Evolutionary conservation across 2,329 filamentous ascomycete species (phyloP).

Genomic region (Trichoderma arundinaceum): DNA sequence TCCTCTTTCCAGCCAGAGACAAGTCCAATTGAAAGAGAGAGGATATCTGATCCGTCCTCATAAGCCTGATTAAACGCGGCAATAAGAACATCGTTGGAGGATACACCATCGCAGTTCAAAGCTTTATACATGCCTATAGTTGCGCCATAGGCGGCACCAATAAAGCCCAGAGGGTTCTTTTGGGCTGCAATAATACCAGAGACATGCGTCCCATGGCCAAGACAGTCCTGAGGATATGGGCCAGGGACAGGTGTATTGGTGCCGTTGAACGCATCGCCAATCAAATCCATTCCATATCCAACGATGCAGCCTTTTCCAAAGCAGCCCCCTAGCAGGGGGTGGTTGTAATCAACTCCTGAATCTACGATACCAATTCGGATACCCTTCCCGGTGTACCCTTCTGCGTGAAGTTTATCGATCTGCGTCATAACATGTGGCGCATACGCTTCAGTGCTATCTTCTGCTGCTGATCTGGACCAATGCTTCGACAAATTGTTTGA

Average conservation of each 20-base stretch:
- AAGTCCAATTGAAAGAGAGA: constrained; percentile 45
- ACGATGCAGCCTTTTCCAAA: constrained; percentile 54
- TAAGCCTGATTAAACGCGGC: constrained; percentile 49
- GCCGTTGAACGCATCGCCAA: constrained; percentile 46
- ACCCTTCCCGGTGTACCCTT: constrained; percentile 57
- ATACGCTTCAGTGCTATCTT: constrained; percentile 3
- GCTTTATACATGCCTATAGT: constrained; percentile 48
- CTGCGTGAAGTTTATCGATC: constrained; percentile 57
- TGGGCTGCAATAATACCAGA: constrained; percentile 54
- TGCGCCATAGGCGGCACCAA: constrained; percentile 48
- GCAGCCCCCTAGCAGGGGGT: constrained; percentile 54
- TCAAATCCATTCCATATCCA: constrained; percentile 50
- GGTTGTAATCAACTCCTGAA: constrained; percentile 55
- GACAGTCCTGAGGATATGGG: constrained; percentile 46
- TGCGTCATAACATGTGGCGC: constrained; percentile 60
- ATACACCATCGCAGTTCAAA: constrained; percentile 42
- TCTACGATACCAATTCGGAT: constrained; percentile 61
- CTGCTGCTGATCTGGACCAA: not conserved
- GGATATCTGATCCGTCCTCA: constrained; percentile 48
- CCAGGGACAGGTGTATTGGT: constrained; percentile 44
- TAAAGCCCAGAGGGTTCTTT: constrained; percentile 44
- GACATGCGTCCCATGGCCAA: constrained; percentile 53
- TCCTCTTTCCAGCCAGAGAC: constrained; percentile 41
- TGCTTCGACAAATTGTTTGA: not conserved
- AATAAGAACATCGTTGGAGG: constrained; percentile 47